A percentile compares a stretch with the other conserved stretches of the same genome.
These are phyloP conservation scores for Thermothielavioides terrestris DNA, from an alignment of 495 filamentous ascomycete genomes.

Conservation along the genomic window DNA sequence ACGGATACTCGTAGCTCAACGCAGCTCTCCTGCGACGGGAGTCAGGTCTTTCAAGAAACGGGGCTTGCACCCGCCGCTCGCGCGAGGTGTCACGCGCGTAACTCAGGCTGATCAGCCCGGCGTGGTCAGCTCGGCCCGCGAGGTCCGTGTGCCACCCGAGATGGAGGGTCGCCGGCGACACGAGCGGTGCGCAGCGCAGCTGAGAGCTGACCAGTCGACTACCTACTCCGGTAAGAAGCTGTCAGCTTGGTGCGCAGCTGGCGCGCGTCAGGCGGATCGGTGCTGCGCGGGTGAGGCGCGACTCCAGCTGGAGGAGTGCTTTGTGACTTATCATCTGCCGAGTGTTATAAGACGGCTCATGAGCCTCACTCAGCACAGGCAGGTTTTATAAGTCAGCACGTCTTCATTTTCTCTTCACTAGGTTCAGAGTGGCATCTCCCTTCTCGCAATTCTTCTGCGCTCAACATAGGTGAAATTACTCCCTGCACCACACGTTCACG, in stretches of 20 bases:
- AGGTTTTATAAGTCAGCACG: too few relatives aligned
- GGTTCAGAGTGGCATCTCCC: too few relatives aligned
- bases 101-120: neutral
- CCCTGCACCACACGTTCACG: too few relatives aligned
- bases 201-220: neutral
- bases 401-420: too few relatives aligned
- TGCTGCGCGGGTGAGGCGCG: constrained; percentile 13
- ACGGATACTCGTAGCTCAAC: too few relatives aligned
- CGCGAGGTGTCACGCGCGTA: neutral
- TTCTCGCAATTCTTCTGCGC: too few relatives aligned
- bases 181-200: neutral
- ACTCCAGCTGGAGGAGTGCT: constrained; percentile 5
- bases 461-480: too few relatives aligned
- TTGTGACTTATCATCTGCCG: neutral
- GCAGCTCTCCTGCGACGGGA: too few relatives aligned
- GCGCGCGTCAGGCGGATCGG: neutral
- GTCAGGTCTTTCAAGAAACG: neutral
- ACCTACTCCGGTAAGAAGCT: too few relatives aligned
- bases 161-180: neutral
- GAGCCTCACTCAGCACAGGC: constrained; percentile 1
- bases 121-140: neutral
- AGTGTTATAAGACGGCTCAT: constrained; percentile 1
- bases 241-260: constrained; percentile 5
- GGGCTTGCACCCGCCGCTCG: neutral
- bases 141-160: constrained; percentile 2